Conservation (phyloP, 2,329 filamentous ascomycete species). For the Emericellopsis atlantica region DNA sequence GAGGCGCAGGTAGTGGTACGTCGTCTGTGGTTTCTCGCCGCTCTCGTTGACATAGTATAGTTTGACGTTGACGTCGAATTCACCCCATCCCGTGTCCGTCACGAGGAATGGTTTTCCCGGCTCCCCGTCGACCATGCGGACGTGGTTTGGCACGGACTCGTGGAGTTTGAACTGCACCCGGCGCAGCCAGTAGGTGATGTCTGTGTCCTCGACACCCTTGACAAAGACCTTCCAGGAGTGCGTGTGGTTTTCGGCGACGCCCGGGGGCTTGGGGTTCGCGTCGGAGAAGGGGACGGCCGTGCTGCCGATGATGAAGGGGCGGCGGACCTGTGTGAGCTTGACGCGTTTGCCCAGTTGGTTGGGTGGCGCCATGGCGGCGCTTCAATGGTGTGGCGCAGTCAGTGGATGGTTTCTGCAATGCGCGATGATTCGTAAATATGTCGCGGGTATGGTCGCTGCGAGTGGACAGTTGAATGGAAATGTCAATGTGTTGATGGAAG, state of each 20-base stretch:
- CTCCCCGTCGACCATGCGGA: constrained; percentile 71
- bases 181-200: constrained; percentile 90
- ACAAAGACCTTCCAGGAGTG: constrained; percentile 96
- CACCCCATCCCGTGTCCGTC: constrained; percentile 90
- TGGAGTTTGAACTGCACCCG: constrained; percentile 98
- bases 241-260: constrained; percentile 80
- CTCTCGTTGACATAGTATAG: constrained; percentile 84
- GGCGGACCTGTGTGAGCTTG: constrained; percentile 51
- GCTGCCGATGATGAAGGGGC: constrained; percentile 63
- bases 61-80: constrained; percentile 93
- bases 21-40: constrained; percentile 87
- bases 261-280: constrained; percentile 63
- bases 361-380: constrained; percentile 41
- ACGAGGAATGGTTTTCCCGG: constrained; percentile 63
- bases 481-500: too few relatives aligned
- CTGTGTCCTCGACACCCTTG: constrained; percentile 75
- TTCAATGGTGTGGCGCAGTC: too few relatives aligned
- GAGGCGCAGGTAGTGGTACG: constrained; percentile 84
- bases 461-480: too few relatives aligned
- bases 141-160: constrained; percentile 86
- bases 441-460: too few relatives aligned
- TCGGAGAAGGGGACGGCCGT: constrained; percentile 72
- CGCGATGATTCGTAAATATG: too few relatives aligned
- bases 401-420: too few relatives aligned
- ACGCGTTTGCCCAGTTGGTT: constrained; percentile 48